These are phyloP conservation scores for Aspergillus pseudotamarii DNA, from an alignment of 2,329 filamentous ascomycete genomes.

Conservation along the genomic window DNA sequence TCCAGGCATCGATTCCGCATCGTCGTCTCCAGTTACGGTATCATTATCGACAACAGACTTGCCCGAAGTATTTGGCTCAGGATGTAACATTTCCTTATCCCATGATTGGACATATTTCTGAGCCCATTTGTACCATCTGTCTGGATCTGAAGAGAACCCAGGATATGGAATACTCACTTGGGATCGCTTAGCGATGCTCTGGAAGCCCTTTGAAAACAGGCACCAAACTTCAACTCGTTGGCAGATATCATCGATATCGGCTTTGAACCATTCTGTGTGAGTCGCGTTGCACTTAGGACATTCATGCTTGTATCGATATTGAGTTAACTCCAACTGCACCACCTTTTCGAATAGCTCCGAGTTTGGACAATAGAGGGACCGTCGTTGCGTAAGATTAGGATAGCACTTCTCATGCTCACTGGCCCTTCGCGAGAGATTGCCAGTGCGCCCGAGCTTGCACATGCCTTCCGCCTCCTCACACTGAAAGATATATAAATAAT, in stretches of 20 bases:
- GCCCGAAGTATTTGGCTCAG: background rate
- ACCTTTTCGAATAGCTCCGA: background rate
- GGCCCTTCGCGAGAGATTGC: background rate
- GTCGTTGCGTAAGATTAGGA: background rate
- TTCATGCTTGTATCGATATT: background rate
- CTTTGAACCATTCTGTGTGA: background rate
- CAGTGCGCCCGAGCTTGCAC: background rate
- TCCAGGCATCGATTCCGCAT: conserved; percentile 4
- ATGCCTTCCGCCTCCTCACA: background rate
- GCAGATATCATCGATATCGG: background rate
- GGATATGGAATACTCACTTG: background rate
- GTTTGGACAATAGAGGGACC: background rate
- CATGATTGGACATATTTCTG: background rate
- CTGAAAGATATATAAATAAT: background rate
- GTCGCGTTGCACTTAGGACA: background rate
- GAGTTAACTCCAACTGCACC: background rate
- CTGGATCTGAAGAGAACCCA: conserved; percentile 1
- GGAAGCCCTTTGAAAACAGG: background rate
- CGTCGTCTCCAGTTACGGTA: background rate
- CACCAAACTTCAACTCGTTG: background rate
- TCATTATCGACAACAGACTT: background rate
- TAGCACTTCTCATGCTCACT: background rate
- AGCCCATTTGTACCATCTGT: conserved; percentile 7
- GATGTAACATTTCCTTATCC: background rate
- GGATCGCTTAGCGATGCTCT: background rate